Evolutionary conservation across 495 filamentous ascomycete species (phyloP).

Genomic region (Letharia columbiana): DNA sequence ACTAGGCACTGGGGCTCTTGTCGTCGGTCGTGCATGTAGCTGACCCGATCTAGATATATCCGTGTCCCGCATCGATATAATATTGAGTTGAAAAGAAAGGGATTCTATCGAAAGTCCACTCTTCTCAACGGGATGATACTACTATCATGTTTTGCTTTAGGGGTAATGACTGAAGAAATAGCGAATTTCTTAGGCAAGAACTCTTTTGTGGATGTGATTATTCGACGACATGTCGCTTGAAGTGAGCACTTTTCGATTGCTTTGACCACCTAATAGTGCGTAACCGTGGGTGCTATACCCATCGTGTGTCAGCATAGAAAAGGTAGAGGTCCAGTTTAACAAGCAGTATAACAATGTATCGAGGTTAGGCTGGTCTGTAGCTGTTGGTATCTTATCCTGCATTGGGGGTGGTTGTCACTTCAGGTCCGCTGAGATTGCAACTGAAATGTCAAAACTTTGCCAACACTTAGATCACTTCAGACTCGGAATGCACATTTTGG

Average conservation of each 20-base stretch:
- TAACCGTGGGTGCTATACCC: neutral
- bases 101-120: neutral
- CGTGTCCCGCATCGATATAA: neutral
- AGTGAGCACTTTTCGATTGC: slow-evolving; percentile 6
- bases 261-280: neutral
- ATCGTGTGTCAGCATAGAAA: neutral
- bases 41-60: too few relatives aligned
- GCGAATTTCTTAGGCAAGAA: neutral
- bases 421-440: too few relatives aligned
- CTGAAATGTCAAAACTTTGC: neutral
- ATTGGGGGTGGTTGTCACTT: too few relatives aligned
- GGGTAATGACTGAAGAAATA: neutral
- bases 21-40: too few relatives aligned
- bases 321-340: neutral
- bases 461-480: neutral
- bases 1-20: too few relatives aligned
- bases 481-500: neutral
- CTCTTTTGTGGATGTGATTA: neutral
- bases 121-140: neutral
- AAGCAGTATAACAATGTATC: neutral
- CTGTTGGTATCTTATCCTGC: neutral
- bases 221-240: neutral
- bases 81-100: neutral
- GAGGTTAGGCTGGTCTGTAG: too few relatives aligned
- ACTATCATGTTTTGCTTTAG: neutral